Evolutionary conservation across 345 rosid species (phyloP).

Genomic region (Salix viminalis): DNA sequence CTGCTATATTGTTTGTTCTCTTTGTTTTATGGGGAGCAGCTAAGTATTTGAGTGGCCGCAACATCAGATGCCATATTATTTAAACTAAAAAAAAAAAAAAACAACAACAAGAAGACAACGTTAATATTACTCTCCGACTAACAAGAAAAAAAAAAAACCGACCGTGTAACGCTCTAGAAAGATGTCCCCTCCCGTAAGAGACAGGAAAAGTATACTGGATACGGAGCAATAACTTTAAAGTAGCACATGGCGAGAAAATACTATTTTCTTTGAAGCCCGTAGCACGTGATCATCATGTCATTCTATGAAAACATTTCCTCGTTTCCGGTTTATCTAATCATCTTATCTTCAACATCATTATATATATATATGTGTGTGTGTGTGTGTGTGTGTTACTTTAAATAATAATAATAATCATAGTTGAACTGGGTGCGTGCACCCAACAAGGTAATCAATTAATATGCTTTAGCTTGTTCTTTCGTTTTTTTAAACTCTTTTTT

Average conservation of each 20-base stretch:
- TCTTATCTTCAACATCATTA: constrained; percentile 1
- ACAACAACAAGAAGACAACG: background rate
- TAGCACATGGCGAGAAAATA: background rate
- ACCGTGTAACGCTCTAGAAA: background rate
- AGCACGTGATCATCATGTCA: constrained; percentile 15
- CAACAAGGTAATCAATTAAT: background rate
- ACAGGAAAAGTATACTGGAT: constrained; percentile 5
- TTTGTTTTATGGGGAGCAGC: background rate
- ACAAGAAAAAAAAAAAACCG: background rate
- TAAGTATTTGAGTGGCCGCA: background rate
- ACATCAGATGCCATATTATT: background rate
- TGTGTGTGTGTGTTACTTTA: background rate
- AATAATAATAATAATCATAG: too few relatives aligned
- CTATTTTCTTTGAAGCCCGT: background rate
- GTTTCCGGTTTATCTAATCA: background rate
- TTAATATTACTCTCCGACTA: constrained; percentile 7
- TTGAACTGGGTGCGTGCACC: constrained; percentile 5
- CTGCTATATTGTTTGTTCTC: background rate
- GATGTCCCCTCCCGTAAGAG: constrained; percentile 10
- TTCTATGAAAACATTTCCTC: background rate
- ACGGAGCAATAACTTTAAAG: background rate
- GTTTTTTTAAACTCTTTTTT: background rate
- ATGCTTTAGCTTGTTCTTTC: background rate
- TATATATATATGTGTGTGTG: too few relatives aligned
- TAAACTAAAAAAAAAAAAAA: background rate